Conservation (phyloP, 768 basidiomycete species). For the Chalciporus chontae region DNA sequence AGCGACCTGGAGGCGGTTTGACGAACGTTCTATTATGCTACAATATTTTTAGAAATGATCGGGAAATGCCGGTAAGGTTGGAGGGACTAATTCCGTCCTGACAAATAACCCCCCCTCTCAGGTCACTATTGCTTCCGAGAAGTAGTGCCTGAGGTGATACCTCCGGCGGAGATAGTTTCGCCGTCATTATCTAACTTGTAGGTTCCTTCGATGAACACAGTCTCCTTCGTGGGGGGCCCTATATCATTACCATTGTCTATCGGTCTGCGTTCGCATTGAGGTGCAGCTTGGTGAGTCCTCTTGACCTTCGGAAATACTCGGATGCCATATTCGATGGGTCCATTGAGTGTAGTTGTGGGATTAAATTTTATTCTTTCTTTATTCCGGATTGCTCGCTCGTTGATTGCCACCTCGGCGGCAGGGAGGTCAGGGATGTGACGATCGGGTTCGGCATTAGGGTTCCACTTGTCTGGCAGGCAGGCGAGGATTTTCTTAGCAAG, state of each 20-base stretch:
- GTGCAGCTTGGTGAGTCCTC: conserved; percentile 39
- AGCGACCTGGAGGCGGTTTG: too few species aligned
- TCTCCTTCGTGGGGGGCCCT: too few species aligned
- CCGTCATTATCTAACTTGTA: conserved; percentile 4
- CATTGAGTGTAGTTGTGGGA: not conserved
- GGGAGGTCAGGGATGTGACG: not conserved
- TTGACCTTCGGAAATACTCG: not conserved
- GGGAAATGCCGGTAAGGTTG: too few species aligned
- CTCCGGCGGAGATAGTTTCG: not conserved
- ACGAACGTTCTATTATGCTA: too few species aligned
- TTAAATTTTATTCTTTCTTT: not conserved
- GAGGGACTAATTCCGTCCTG: too few species aligned
- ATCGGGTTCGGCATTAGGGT: not conserved
- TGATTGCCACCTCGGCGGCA: not conserved
- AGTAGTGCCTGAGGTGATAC: not conserved
- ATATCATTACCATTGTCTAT: too few species aligned
- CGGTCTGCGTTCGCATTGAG: too few species aligned
- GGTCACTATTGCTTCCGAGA: too few species aligned
- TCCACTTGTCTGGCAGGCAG: not conserved
- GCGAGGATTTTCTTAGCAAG: not conserved
- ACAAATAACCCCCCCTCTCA: too few species aligned
- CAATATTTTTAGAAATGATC: too few species aligned
- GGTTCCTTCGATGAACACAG: too few species aligned
- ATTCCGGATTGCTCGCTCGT: not conserved
- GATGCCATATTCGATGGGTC: not conserved